Percentiles rank a stretch among this genome's conserved stretches.
Conservation (phyloP, 2,329 filamentous ascomycete genomes). For the Polytolypa hystricis region DNA sequence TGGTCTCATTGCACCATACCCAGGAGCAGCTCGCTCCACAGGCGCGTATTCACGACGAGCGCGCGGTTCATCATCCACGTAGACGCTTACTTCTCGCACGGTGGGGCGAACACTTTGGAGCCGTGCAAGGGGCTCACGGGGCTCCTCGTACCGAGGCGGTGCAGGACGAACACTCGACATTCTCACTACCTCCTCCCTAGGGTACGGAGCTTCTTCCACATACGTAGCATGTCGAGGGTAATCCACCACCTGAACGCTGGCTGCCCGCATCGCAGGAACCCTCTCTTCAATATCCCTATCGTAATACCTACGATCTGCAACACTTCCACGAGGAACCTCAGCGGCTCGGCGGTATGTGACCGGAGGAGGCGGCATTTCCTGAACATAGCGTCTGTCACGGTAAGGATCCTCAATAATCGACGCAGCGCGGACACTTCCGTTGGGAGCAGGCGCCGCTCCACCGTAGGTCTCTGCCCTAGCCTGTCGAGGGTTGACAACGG, state of each 20-base stretch:
- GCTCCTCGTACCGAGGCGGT: conserved; percentile 33
- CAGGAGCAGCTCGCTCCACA: conserved; percentile 27
- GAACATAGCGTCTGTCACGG: conserved; percentile 28
- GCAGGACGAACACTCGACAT: conserved; percentile 49
- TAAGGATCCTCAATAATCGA: conserved; percentile 35
- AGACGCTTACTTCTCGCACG: conserved; percentile 35
- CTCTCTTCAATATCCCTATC: conserved; percentile 23
- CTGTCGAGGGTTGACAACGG: conserved; percentile 20
- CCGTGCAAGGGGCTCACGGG: conserved; percentile 28
- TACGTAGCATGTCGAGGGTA: conserved; percentile 29
- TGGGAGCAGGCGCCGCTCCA: conserved; percentile 21
- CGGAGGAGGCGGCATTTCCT: conserved; percentile 36
- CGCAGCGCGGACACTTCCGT: conserved; percentile 27
- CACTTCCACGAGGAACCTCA: conserved; percentile 24
- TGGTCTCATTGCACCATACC: conserved; percentile 30
- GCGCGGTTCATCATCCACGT: conserved; percentile 27
- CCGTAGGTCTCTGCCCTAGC: conserved; percentile 25
- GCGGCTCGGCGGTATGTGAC: conserved; percentile 29
- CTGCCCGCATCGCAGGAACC: conserved; percentile 25
- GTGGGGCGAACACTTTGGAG: conserved; percentile 31
- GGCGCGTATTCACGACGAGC: conserved; percentile 40
- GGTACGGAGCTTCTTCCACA: conserved; percentile 56
- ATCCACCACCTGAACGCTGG: conserved; percentile 33
- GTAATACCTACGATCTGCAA: conserved; percentile 23
- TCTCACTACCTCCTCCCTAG: conserved; percentile 45